Percentiles rank a stretch among this genome's conserved stretches.
phyloP scores from a whole-genome alignment of 148 eudicot genomes.

The Simmondsia chinensis region DNA sequence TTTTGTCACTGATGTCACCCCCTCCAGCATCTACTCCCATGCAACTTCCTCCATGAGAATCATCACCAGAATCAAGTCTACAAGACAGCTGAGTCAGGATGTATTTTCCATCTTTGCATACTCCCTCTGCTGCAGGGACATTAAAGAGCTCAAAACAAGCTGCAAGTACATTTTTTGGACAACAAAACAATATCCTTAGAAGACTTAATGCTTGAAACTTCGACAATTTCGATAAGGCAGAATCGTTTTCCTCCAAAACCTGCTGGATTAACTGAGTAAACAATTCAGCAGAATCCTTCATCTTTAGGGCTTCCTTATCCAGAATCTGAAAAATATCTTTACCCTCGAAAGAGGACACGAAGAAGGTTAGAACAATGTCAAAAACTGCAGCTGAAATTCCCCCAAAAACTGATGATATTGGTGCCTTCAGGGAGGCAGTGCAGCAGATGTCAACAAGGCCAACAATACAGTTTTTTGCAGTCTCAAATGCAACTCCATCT shows the following conservation, averaged over 20 bases:
- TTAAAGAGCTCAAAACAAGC: constrained; percentile 73
- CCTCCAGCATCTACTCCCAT: constrained; percentile 10
- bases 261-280: constrained; percentile 40
- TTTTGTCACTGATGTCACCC: constrained; percentile 8
- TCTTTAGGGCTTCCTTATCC: constrained; percentile 41
- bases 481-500: constrained; percentile 67
- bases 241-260: constrained; percentile 38
- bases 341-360: constrained; percentile 61
- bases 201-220: constrained; percentile 60
- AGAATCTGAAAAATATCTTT: constrained; percentile 66
- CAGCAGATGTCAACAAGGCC: constrained; percentile 77
- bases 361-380: constrained; percentile 51
- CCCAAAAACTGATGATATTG: constrained; percentile 63
- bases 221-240: constrained; percentile 37
- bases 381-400: constrained; percentile 86
- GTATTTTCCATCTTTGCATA: constrained; percentile 43
- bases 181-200: constrained; percentile 64
- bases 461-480: constrained; percentile 67
- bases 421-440: constrained; percentile 55
- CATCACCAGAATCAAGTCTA: constrained; percentile 26
- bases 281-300: constrained; percentile 36
- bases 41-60: constrained; percentile 8
- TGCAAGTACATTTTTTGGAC: constrained; percentile 60
- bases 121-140: constrained; percentile 37
- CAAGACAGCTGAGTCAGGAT: constrained; percentile 53